Percentiles rank a stretch among this genome's conserved stretches.
phyloP scores from a whole-genome alignment of 345 rosid species.

The Noccaea bulbosa region DNA sequence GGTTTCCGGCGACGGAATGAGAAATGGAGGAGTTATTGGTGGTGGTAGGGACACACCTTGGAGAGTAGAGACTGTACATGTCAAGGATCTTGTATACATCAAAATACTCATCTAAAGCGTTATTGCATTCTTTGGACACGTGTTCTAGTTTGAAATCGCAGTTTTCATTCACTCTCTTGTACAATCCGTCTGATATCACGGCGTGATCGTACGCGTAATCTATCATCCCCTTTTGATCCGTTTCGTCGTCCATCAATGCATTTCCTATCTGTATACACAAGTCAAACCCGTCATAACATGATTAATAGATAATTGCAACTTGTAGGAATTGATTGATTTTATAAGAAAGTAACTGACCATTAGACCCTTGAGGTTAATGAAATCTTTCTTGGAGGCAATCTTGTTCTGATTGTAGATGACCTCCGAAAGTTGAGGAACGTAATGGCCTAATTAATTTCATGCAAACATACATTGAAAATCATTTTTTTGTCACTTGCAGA shows the following conservation, averaged over 20 bases:
- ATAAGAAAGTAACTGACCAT: slow-evolving; percentile 48
- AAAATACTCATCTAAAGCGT: slow-evolving; percentile 53
- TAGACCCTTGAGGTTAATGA: slow-evolving; percentile 74
- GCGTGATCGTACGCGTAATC: slow-evolving; percentile 89
- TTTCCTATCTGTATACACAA: slow-evolving; percentile 67
- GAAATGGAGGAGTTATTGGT: slow-evolving; percentile 13
- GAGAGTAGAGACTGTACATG: slow-evolving; percentile 79
- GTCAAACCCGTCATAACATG: background rate
- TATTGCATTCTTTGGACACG: slow-evolving; percentile 43
- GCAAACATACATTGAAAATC: background rate
- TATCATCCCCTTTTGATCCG: slow-evolving; percentile 76
- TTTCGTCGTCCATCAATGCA: slow-evolving; percentile 73
- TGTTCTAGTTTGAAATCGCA: slow-evolving; percentile 58
- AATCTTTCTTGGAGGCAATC: slow-evolving; percentile 45
- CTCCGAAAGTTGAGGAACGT: slow-evolving; percentile 84
- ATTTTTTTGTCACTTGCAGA: background rate
- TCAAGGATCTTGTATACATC: slow-evolving; percentile 57
- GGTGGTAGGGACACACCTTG: slow-evolving; percentile 45
- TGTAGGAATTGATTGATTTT: background rate
- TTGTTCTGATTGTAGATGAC: slow-evolving; percentile 58
- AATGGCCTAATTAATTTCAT: slow-evolving; percentile 62
- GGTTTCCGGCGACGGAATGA: slow-evolving; percentile 35
- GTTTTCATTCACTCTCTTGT: slow-evolving; percentile 44
- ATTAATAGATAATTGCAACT: background rate
- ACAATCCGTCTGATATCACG: slow-evolving; percentile 72